Conservation (phyloP, 495 filamentous ascomycete species). For the Corynascus novoguineensis region DNA sequence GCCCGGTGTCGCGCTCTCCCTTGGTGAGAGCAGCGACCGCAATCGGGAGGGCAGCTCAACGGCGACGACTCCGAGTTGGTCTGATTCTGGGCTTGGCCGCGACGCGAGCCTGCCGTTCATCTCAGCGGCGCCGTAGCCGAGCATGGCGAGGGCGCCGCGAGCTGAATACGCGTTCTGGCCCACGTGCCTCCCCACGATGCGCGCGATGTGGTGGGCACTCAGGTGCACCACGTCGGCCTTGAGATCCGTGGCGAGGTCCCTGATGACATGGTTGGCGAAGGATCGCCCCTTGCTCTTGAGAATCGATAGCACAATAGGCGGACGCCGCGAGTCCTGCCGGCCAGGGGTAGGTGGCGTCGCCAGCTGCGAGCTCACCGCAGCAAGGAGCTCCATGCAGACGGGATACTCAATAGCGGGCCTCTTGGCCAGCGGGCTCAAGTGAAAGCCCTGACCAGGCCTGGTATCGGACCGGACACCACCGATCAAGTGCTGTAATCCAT, state of each 20-base stretch:
- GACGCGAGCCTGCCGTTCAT: conserved; percentile 32
- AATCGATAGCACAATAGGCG: conserved; percentile 35
- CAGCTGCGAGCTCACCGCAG: conserved; percentile 35
- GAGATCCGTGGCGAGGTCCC: conserved; percentile 51
- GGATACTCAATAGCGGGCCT: conserved; percentile 25
- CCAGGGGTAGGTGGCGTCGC: conserved; percentile 22
- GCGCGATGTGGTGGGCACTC: conserved; percentile 72
- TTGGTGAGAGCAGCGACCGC: conserved; percentile 19
- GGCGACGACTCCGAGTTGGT: conserved; percentile 19
- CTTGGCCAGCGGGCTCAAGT: conserved; percentile 22
- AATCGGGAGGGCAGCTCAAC: conserved; percentile 23
- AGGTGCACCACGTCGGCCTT: conserved; percentile 73
- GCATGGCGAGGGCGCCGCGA: conserved; percentile 41
- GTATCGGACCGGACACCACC: conserved; percentile 14
- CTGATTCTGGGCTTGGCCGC: conserved; percentile 15
- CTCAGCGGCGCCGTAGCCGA: conserved; percentile 61
- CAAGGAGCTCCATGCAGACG: conserved; percentile 32
- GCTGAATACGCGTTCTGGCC: conserved; percentile 53
- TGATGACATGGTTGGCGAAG: conserved; percentile 29
- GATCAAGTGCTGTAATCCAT: conserved; percentile 22
- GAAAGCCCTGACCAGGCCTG: neutral
- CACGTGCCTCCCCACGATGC: conserved; percentile 67
- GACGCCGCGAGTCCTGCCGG: conserved; percentile 27
- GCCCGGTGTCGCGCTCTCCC: neutral
- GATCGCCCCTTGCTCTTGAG: conserved; percentile 32